Base-by-base conservation (phyloP, 768 basidiomycete species). In the Hericium erinaceus region DNA sequence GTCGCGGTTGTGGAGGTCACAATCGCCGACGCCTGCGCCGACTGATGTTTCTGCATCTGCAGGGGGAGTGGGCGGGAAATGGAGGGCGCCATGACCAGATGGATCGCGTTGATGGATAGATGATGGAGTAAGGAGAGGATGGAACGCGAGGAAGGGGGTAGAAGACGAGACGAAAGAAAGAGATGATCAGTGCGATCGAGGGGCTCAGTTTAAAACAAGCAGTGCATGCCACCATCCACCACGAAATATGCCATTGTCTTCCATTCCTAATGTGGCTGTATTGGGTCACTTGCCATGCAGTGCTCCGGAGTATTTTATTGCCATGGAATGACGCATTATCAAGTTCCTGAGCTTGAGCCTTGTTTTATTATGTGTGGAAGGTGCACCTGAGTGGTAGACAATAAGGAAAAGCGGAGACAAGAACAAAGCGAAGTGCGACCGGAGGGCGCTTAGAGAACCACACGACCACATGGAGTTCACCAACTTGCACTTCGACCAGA, bases 1-100 rank as follows among this genome's bases (percentile, higher is more conserved):
- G 48, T 50, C 11, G 55, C 60, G 15, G 56, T 52, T 20, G 55
- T 53, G 9, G 60, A 53, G 41, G 58, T 41, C 33, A 40, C 44
- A 20, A 48, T 52, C 33, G 56, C 37, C 53, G 56, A 59, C 48
- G 58, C 46, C 52, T n/a, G 53, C 22, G 62, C 38, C 39, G 46
- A 56, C 24, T 41, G 18, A 8, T 6, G 52, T 48, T 38, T 12
- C 46, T 63, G 61, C 40, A 39, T 48, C 16, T 52, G 60, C n/a
- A 61, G 53, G 26, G 54, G 61, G 53, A 54, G 56, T 39, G 62
- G 62, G 46, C 61, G 56, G 48, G 60, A 62, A 40, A 61, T 52
- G 10, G 52, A 53, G 9, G 54, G 60, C 59, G 54, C 56, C 51
- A 57, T 54, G 41, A 50, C 52, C 41, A 52, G 54, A 51, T 57